These are phyloP conservation scores for Tolypocladium tundrense DNA, from an alignment of 2,329 filamentous ascomycete species.

Conservation along the genomic window DNA sequence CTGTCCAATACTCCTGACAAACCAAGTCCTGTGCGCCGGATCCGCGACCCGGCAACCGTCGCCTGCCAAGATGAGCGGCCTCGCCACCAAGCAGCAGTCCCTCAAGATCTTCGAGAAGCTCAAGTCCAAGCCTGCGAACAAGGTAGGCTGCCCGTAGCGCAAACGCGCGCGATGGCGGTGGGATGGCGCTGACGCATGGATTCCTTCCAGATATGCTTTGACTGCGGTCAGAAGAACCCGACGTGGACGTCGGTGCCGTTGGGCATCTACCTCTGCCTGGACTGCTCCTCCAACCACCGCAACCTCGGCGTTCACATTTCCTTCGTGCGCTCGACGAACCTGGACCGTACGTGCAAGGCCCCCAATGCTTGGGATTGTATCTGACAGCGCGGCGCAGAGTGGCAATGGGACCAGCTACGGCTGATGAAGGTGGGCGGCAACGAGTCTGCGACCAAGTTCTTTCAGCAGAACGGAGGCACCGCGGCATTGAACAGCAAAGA, in stretches of 20 bases:
- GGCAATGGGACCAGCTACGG: slow-evolving; percentile 98
- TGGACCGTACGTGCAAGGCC: slow-evolving; percentile 66
- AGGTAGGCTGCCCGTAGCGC: slow-evolving; percentile 43
- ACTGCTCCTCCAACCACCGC: slow-evolving; percentile 93
- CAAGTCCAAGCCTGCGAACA: slow-evolving; percentile 89
- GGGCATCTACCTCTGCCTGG: slow-evolving; percentile 94
- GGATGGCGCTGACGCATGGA: neutral
- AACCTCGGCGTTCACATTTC: slow-evolving; percentile 98
- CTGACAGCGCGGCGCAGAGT: slow-evolving; percentile 43
- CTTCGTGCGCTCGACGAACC: slow-evolving; percentile 95
- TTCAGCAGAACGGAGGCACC: slow-evolving; percentile 90
- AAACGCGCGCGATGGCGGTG: neutral
- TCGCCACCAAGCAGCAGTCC: slow-evolving; percentile 88
- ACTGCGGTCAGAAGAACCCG: slow-evolving; percentile 94
- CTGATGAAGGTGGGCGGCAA: slow-evolving; percentile 98
- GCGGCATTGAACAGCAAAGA: slow-evolving; percentile 95
- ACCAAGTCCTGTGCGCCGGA: neutral
- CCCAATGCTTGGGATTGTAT: neutral
- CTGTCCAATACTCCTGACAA: neutral
- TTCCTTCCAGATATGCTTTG: slow-evolving; percentile 74
- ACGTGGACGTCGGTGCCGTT: slow-evolving; percentile 98
- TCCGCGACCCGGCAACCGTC: neutral
- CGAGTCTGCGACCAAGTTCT: slow-evolving; percentile 96
- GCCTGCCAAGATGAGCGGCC: slow-evolving; percentile 44
- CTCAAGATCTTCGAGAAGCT: slow-evolving; percentile 97